Conservation (phyloP, 257 asterid genomes). For the Phtheirospermum japonicum region DNA sequence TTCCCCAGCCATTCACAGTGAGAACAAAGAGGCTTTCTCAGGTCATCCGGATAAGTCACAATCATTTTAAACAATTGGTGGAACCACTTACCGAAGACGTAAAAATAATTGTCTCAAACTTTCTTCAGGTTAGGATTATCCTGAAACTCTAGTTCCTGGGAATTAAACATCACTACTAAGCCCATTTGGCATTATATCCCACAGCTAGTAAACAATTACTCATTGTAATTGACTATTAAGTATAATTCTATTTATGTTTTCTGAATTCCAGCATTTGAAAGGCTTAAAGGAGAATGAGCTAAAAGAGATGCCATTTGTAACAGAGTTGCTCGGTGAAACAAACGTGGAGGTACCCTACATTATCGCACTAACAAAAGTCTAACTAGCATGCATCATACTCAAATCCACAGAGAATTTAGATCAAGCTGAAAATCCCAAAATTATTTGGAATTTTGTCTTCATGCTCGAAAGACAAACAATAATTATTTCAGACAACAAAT, state of each 20-base stretch:
- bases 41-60: constrained; percentile 85
- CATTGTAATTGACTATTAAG: background rate
- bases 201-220: constrained; percentile 11
- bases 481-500: background rate
- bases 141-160: constrained; percentile 3
- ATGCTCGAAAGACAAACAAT: background rate
- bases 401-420: background rate
- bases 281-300: constrained; percentile 57
- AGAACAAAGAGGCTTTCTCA: constrained; percentile 90
- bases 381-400: background rate
- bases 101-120: constrained; percentile 59
- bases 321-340: constrained; percentile 59
- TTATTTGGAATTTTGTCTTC: constrained; percentile 8
- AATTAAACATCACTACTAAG: constrained; percentile 13
- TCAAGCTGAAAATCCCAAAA: background rate
- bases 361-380: constrained; percentile 20
- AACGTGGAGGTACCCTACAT: constrained; percentile 53
- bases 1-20: constrained; percentile 91
- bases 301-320: constrained; percentile 66
- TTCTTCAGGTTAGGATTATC: constrained; percentile 60
- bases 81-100: constrained; percentile 65
- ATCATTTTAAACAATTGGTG: constrained; percentile 86
- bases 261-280: constrained; percentile 58
- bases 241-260: constrained; percentile 24
- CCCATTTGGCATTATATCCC: constrained; percentile 9